Base-by-base conservation (phyloP, 2,329 filamentous ascomycete species). In the Diplodia corticola region DNA sequence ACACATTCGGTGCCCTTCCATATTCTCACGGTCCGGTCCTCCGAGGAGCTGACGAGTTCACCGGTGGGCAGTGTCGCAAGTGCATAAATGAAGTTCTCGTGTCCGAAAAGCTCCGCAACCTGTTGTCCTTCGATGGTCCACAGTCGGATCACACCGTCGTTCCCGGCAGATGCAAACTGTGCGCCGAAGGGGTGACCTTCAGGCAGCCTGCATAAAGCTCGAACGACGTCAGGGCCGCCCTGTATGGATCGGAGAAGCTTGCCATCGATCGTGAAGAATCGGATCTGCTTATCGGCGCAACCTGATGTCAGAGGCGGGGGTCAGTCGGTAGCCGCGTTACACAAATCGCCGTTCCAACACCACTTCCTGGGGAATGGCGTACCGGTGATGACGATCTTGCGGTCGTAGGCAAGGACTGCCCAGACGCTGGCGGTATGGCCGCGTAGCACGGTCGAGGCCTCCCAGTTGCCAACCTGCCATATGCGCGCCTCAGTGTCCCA, bases 71-170 rank as follows among this genome's bases (percentile, higher is more conserved):
- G 80, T 24, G 86, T 84, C 1, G 90, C 85, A 15, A 99, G 80
- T 6, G 91, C 90, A 78, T 99, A 99, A 67, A 99, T 95, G 76
- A 97, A 99, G 74, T 90, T 96, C 66, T 96, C 93, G 73, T 99
- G 96, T 0, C 94, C 95, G 67, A 89, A 86, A 3, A 99, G 83
- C 76, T 93, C 89, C 10, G 85, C 89, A 12, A 97, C 83, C 67
- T 91, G 85, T 59, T 89, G 83, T 0, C 95, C 95, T 63, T 90
- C 86, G 28, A 96, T 75, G 40, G 89, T 95, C 91, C 93, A 99
- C 4, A 98, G 79, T 53, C 93, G 87, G 68, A 99, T 91, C 22
- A 93, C 82, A 30, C 92, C 92, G 74, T 99, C 95, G 73, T 98
- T 99, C 71, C 92, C 92, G 17, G 95, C 93, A 50, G 93, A 96